These are phyloP conservation scores for Tulasnella sp. DNA, from an alignment of 768 basidiomycete species.

Conservation along the genomic window DNA sequence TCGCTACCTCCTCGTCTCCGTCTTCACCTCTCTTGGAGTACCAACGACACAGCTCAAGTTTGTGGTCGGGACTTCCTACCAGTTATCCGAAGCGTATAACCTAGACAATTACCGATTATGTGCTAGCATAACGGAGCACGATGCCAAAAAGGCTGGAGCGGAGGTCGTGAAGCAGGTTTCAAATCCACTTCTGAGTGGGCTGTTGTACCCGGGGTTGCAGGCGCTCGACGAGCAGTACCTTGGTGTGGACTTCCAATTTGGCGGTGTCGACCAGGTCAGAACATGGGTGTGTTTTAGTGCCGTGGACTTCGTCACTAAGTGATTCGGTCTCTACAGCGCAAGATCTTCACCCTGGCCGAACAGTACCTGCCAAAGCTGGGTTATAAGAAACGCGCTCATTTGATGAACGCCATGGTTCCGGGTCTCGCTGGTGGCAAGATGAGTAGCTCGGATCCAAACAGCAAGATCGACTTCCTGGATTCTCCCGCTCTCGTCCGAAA, in stretches of 20 bases:
- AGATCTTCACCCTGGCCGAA: constrained; percentile 98
- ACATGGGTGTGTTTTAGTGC: neutral
- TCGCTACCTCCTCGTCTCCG: constrained; percentile 69
- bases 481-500: constrained; percentile 73
- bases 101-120: constrained; percentile 91
- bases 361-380: constrained; percentile 90
- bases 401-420: constrained; percentile 98
- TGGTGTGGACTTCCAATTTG: constrained; percentile 94
- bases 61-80: constrained; percentile 88
- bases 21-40: constrained; percentile 83
- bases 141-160: constrained; percentile 96
- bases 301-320: neutral
- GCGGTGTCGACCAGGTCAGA: constrained; percentile 90
- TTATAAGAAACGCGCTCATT: constrained; percentile 89
- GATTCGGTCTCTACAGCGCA: constrained; percentile 54
- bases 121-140: constrained; percentile 90
- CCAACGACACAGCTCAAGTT: constrained; percentile 80
- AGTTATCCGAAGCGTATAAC: constrained; percentile 86
- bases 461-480: constrained; percentile 97
- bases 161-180: constrained; percentile 98
- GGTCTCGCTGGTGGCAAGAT: constrained; percentile 94
- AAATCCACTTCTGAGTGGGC: constrained; percentile 81
- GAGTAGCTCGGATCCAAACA: constrained; percentile 96
- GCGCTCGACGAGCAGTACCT: constrained; percentile 98
- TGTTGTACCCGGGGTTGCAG: constrained; percentile 94